phyloP scores from a whole-genome alignment of 2,329 filamentous ascomycete genomes.

The Ilyonectria destructans region DNA sequence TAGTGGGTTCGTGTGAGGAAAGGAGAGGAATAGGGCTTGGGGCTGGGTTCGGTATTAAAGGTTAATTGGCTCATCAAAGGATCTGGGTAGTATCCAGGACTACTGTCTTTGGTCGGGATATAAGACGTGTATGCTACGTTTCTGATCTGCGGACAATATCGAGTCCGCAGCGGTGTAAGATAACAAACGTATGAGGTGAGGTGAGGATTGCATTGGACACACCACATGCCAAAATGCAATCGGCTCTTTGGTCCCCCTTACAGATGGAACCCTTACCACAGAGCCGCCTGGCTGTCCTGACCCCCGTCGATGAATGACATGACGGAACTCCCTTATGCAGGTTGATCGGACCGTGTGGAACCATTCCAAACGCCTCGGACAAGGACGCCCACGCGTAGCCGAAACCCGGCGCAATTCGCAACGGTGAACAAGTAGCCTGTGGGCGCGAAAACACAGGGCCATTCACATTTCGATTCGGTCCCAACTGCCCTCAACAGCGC shows the following conservation, averaged over 20 bases:
- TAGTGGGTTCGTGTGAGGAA: constrained; percentile 43
- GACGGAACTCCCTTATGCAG: constrained; percentile 21
- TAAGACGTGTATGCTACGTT: constrained; percentile 18
- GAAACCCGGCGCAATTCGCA: constrained; percentile 23
- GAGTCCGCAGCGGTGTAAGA: constrained; percentile 16
- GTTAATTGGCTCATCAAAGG: background rate
- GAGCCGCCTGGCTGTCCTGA: constrained; percentile 23
- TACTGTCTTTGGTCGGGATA: background rate
- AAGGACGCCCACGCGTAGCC: constrained; percentile 17
- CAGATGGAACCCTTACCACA: constrained; percentile 1
- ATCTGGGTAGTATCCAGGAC: background rate
- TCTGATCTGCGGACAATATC: constrained; percentile 5
- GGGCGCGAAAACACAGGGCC: background rate
- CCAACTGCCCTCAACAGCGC: background rate
- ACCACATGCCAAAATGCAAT: constrained; percentile 22
- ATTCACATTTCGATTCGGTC: constrained; percentile 6
- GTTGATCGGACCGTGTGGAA: constrained; percentile 22
- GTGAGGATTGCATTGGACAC: constrained; percentile 20
- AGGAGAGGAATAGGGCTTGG: background rate
- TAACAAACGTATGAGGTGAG: constrained; percentile 34
- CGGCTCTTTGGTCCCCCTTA: constrained; percentile 13
- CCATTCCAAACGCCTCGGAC: constrained; percentile 18
- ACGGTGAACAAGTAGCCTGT: background rate
- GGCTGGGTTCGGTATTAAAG: background rate
- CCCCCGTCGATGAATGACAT: constrained; percentile 31